A percentile compares a stretch with the other conserved stretches of the same genome.
These are phyloP conservation scores for Osmozyma mogii DNA, from an alignment of 805 yeast species.

Conservation along the genomic window DNA sequence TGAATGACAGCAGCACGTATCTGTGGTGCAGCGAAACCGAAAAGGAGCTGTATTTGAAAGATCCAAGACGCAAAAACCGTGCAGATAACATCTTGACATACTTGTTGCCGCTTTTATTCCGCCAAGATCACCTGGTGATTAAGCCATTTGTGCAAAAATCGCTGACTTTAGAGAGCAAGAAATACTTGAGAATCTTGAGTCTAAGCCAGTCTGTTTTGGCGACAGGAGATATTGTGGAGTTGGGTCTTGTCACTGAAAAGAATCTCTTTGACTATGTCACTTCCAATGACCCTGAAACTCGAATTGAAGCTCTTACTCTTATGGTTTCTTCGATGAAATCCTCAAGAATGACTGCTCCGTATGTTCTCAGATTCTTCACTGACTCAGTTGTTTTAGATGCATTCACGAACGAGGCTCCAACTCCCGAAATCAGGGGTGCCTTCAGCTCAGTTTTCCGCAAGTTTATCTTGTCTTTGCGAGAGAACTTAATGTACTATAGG, in stretches of 20 bases:
- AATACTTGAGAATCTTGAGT: background rate
- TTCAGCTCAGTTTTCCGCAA: slow-evolving; percentile 54
- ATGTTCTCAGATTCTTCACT: slow-evolving; percentile 37
- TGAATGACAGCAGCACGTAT: slow-evolving; percentile 26
- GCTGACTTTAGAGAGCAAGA: slow-evolving; percentile 3
- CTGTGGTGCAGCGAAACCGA: too few relatives aligned
- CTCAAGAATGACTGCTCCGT: slow-evolving; percentile 45
- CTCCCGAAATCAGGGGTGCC: slow-evolving; percentile 52
- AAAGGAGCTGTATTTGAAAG: too few relatives aligned
- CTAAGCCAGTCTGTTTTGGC: background rate
- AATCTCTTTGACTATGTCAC: too few relatives aligned
- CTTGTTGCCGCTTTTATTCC: slow-evolving; percentile 57
- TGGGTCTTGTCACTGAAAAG: too few relatives aligned
- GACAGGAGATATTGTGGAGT: slow-evolving; percentile 14
- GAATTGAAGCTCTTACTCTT: slow-evolving; percentile 54
- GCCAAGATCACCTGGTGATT: slow-evolving; percentile 39
- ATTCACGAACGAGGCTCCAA: slow-evolving; percentile 5
- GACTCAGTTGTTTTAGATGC: slow-evolving; percentile 29
- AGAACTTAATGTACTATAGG: slow-evolving; percentile 45
- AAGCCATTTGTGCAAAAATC: slow-evolving; percentile 25
- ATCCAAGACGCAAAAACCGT: too few relatives aligned
- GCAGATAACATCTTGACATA: slow-evolving; percentile 48
- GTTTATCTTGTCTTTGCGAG: slow-evolving; percentile 59
- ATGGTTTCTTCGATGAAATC: slow-evolving; percentile 54
- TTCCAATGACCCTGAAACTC: slow-evolving; percentile 31